These are phyloP conservation scores for Schrenkiella parvula DNA, from an alignment of 345 rosid genomes.

Conservation along the genomic window DNA sequence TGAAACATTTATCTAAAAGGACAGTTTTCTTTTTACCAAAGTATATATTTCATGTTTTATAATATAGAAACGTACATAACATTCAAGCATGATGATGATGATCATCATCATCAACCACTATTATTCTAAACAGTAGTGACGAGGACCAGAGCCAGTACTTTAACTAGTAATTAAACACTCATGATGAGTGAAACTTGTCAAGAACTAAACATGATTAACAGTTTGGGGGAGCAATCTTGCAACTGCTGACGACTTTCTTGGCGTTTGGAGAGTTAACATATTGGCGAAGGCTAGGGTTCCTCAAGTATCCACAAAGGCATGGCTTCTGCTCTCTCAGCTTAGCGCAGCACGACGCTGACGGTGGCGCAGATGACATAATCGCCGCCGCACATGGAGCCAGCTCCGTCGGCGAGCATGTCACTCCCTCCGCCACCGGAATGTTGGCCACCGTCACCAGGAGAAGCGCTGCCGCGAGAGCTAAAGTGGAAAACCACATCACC, in stretches of 20 bases:
- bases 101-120: neutral
- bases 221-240: conserved; percentile 41
- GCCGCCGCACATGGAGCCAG: conserved; percentile 50
- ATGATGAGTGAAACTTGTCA: conserved; percentile 2
- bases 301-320: conserved; percentile 62
- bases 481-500: neutral
- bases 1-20: neutral
- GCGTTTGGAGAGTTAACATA: conserved; percentile 53
- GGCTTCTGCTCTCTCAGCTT: conserved; percentile 62
- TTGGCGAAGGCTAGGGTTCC: conserved; percentile 40
- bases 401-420: conserved; percentile 43
- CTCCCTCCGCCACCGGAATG: conserved; percentile 38
- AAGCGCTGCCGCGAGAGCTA: neutral
- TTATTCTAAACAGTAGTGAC: conserved; percentile 2
- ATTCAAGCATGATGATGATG: conserved; percentile 7
- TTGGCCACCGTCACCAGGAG: conserved; percentile 11
- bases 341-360: conserved; percentile 47
- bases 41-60: neutral
- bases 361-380: conserved; percentile 32
- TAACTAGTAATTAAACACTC: conserved; percentile 11
- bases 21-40: neutral
- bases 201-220: conserved; percentile 32
- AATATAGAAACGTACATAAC: conserved; percentile 7
- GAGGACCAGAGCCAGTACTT: neutral
- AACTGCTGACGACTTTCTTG: conserved; percentile 29